Percentiles rank a stretch among this genome's conserved stretches.
phyloP scores from a whole-genome alignment of 2,329 filamentous ascomycete species.

The Bipolaris oryzae region DNA sequence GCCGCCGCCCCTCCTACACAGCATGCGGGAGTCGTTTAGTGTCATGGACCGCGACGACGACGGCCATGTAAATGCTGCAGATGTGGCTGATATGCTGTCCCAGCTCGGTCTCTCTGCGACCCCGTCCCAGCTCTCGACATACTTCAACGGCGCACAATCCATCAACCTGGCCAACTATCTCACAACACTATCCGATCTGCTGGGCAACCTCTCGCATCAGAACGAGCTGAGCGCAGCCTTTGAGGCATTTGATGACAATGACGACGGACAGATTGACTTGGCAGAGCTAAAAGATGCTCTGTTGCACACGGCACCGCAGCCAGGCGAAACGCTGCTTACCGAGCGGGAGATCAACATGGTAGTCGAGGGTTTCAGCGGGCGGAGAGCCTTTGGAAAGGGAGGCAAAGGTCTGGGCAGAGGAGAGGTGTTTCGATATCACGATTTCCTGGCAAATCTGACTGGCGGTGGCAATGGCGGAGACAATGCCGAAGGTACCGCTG shows the following conservation, averaged over 20 bases:
- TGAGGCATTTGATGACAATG: constrained; percentile 93
- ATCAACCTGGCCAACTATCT: constrained; percentile 87
- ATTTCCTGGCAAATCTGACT: constrained; percentile 72
- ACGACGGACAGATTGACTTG: constrained; percentile 90
- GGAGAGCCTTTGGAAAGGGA: constrained; percentile 77
- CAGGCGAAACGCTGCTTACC: constrained; percentile 42
- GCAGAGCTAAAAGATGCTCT: constrained; percentile 81
- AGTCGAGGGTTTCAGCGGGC: constrained; percentile 83
- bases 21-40: constrained; percentile 90
- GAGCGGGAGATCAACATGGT: constrained; percentile 78
- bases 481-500: constrained; percentile 21
- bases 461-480: constrained; percentile 44
- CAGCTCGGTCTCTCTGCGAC: constrained; percentile 82
- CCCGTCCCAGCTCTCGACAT: constrained; percentile 72
- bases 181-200: constrained; percentile 75
- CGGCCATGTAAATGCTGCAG: constrained; percentile 78
- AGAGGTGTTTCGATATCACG: constrained; percentile 91
- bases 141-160: constrained; percentile 75
- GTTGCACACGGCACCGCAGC: constrained; percentile 78
- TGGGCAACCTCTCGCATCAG: constrained; percentile 76
- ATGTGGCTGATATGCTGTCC: constrained; percentile 84
- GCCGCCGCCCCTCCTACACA: constrained; percentile 80
- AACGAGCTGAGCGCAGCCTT: constrained; percentile 87
- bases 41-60: constrained; percentile 90
- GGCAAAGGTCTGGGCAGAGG: constrained; percentile 62